A percentile compares a stretch with the other conserved stretches of the same genome.
These are phyloP conservation scores for Macaranga tanarius DNA, from an alignment of 441 rosid genomes.

Conservation along the genomic window DNA sequence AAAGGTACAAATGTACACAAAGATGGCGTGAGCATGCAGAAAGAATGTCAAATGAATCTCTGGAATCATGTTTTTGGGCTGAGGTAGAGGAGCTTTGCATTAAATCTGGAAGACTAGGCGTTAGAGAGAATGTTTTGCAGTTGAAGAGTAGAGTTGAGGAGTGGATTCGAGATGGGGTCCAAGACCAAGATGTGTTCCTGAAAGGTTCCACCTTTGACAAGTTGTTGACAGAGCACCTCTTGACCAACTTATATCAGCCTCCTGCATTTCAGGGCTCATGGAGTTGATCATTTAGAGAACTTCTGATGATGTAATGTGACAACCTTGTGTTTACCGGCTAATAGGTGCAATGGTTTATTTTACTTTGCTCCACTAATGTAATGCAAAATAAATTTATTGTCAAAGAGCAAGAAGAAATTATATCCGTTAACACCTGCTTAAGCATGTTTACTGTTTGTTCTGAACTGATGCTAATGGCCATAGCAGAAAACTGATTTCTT, in stretches of 20 bases:
- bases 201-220: constrained; percentile 50
- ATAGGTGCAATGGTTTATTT: no score
- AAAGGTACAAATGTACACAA: constrained; percentile 58
- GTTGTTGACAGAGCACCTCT: constrained; percentile 49
- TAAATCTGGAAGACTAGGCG: constrained; percentile 11
- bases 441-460: no score
- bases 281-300: not conserved
- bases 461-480: no score
- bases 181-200: constrained; percentile 45
- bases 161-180: constrained; percentile 33
- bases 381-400: not conserved
- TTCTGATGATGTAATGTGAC: not conserved
- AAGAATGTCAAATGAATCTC: constrained; percentile 20
- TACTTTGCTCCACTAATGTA: not conserved
- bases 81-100: constrained; percentile 66
- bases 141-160: constrained; percentile 29
- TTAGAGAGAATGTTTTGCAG: constrained; percentile 20
- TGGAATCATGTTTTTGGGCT: constrained; percentile 64
- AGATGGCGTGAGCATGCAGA: constrained; percentile 55
- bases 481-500: no score
- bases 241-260: constrained; percentile 19
- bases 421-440: no score
- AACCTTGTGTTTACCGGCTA: no score
- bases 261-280: constrained; percentile 26
- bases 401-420: no score